A percentile compares a stretch with the other conserved stretches of the same genome.
Conservation (phyloP, 495 filamentous ascomycete species). For the Parmelia sp. region DNA sequence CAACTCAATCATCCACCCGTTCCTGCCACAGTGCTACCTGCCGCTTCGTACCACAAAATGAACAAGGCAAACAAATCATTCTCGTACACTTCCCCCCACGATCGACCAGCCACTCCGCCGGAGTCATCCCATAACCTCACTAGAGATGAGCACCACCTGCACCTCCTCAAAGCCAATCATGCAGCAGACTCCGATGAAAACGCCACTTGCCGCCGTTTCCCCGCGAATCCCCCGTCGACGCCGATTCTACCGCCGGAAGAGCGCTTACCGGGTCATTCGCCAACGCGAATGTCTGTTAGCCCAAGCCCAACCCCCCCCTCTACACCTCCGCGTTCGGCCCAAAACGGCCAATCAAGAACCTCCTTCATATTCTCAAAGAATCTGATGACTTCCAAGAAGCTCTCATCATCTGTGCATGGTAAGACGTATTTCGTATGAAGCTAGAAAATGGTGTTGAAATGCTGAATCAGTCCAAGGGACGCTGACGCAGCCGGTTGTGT, state of each 20-base stretch:
- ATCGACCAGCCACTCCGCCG: slow-evolving; percentile 7
- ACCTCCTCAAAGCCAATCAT: background rate
- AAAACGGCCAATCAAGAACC: background rate
- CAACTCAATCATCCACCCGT: slow-evolving; percentile 1
- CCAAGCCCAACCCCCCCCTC: slow-evolving; percentile 9
- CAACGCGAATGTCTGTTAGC: slow-evolving; percentile 8
- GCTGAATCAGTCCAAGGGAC: slow-evolving; percentile 16
- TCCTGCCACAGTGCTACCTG: background rate
- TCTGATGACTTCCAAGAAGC: slow-evolving; percentile 21
- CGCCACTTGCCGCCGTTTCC: slow-evolving; percentile 7
- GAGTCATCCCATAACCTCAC: background rate
- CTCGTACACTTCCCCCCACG: background rate
- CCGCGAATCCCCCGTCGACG: slow-evolving; percentile 9
- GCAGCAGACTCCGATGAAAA: background rate
- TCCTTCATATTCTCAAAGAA: slow-evolving; percentile 19
- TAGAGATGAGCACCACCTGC: slow-evolving; percentile 2
- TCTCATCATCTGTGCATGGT: slow-evolving; percentile 22
- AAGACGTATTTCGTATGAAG: slow-evolving; percentile 2
- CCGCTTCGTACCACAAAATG: slow-evolving; percentile 3
- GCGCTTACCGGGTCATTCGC: slow-evolving; percentile 4
- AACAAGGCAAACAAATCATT: slow-evolving; percentile 3
- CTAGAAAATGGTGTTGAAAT: slow-evolving; percentile 1
- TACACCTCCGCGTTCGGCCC: slow-evolving; percentile 3
- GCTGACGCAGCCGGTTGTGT: slow-evolving; percentile 19
- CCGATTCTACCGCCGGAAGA: slow-evolving; percentile 8